These are phyloP conservation scores for Phytophthora citricola DNA, from an alignment of 352 stramenopile species.

Conservation along the genomic window DNA sequence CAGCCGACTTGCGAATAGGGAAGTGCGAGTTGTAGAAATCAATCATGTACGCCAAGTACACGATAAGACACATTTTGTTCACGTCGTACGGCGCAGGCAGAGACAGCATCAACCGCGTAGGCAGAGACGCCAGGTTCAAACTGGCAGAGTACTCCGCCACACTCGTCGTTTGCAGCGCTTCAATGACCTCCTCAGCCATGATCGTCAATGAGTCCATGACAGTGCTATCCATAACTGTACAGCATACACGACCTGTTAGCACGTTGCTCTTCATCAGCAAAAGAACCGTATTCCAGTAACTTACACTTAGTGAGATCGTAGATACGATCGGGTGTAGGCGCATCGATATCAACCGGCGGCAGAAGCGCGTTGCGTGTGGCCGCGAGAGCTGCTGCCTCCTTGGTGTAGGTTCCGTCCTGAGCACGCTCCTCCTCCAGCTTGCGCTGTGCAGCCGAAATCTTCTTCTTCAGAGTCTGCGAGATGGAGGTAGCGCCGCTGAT, in stretches of 20 bases:
- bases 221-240: conserved; percentile 62
- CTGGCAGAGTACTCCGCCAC: conserved; percentile 61
- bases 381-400: conserved; percentile 58
- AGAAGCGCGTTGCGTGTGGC: conserved; percentile 71
- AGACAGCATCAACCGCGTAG: conserved; percentile 73
- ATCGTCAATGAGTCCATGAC: conserved; percentile 83
- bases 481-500: conserved; percentile 76
- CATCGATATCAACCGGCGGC: conserved; percentile 76
- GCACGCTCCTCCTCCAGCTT: conserved; percentile 56
- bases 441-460: conserved; percentile 65
- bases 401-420: conserved; percentile 61
- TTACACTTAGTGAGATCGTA: conserved; percentile 87
- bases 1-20: conserved; percentile 67
- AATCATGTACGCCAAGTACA: conserved; percentile 80
- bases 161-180: conserved; percentile 59
- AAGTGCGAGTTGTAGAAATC: conserved; percentile 71
- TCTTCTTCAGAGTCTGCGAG: conserved; percentile 77
- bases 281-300: conserved; percentile 19
- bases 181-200: conserved; percentile 79
- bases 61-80: conserved; percentile 69
- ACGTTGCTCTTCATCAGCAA: background rate
- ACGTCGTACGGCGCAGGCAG: conserved; percentile 74
- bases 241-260: conserved; percentile 6
- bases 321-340: conserved; percentile 74
- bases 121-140: conserved; percentile 53